phyloP scores from a whole-genome alignment of 78 protist species.

The Bigelowiella natans region DNA sequence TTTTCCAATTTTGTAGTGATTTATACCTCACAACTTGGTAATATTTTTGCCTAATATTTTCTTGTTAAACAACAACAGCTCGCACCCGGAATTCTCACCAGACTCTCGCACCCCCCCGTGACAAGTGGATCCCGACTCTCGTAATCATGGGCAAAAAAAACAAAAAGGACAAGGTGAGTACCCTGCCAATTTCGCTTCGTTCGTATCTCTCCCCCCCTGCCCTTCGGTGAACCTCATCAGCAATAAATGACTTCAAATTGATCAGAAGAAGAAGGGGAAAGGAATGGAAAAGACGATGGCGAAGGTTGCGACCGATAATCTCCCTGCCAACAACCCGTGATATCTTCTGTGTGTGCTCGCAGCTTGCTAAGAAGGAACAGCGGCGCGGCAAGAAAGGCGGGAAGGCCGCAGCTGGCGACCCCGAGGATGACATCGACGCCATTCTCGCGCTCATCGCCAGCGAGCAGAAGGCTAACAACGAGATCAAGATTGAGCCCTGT shows the following conservation, averaged over 20 bases:
- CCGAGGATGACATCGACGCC: background rate
- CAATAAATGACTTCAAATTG: too few relatives aligned
- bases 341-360: too few relatives aligned
- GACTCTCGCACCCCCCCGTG: too few relatives aligned
- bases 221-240: too few relatives aligned
- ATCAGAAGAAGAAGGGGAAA: background rate
- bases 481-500: background rate
- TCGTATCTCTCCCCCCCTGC: background rate
- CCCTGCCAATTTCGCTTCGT: background rate
- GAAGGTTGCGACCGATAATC: too few relatives aligned
- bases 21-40: too few relatives aligned
- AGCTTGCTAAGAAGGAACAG: background rate
- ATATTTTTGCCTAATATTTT: too few relatives aligned
- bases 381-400: background rate
- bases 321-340: too few relatives aligned
- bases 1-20: too few relatives aligned
- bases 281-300: background rate
- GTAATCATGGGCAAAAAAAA: background rate
- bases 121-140: too few relatives aligned
- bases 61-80: too few relatives aligned
- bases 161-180: background rate
- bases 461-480: background rate
- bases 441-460: background rate
- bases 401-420: background rate
- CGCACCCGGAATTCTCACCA: too few relatives aligned